These are phyloP conservation scores for Podosphaera fusca DNA, from an alignment of 2,329 filamentous ascomycete genomes.

Conservation along the genomic window DNA sequence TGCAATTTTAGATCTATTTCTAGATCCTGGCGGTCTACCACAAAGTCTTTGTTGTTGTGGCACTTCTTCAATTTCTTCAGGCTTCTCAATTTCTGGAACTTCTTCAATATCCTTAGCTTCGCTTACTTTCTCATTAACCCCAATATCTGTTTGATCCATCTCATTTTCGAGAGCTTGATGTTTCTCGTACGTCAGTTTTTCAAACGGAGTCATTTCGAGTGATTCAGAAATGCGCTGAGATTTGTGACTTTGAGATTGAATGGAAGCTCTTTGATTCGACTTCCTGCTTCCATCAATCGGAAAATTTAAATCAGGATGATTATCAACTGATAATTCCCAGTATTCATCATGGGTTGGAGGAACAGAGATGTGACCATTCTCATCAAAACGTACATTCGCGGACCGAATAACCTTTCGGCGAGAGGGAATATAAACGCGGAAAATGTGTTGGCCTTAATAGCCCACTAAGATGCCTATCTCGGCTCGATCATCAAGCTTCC, in stretches of 20 bases:
- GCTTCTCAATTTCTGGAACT: neutral
- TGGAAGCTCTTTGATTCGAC: neutral
- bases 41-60: neutral
- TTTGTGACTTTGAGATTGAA: conserved; percentile 1
- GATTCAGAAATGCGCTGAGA: neutral
- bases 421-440: no score
- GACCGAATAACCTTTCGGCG: neutral
- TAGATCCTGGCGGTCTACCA: no score
- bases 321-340: neutral
- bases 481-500: no score
- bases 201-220: neutral
- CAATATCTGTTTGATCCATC: neutral
- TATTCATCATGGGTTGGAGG: neutral
- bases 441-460: no score
- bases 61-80: neutral
- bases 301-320: neutral
- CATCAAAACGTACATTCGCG: neutral
- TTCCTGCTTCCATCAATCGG: neutral
- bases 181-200: no score
- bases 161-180: neutral
- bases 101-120: neutral
- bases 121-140: neutral
- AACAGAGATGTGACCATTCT: neutral
- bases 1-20: neutral
- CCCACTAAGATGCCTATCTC: no score